A percentile compares a stretch with the other conserved stretches of the same genome.
Conservation (phyloP, 2,329 filamentous ascomycete genomes). For the Apiospora pterosperma region DNA sequence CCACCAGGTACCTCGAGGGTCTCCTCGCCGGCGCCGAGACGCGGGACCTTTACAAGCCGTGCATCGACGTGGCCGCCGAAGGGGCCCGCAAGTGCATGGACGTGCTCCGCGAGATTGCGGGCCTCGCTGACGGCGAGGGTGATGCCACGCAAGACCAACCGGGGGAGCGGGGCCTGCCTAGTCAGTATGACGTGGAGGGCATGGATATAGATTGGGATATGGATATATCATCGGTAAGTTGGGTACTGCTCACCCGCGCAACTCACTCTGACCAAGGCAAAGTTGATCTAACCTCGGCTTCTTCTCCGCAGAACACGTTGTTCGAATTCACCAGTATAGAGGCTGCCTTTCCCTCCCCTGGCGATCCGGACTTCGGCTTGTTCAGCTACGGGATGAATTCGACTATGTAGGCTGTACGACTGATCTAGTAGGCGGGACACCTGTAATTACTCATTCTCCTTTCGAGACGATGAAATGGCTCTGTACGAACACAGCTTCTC, state of each 20-base stretch:
- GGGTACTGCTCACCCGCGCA: not conserved
- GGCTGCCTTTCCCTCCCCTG: not conserved
- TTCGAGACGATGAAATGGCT: not conserved
- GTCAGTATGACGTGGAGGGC: conserved; percentile 24
- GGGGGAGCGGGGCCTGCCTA: conserved; percentile 26
- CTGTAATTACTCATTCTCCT: not conserved
- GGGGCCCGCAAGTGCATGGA: not conserved
- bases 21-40: conserved; percentile 32
- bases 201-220: conserved; percentile 32
- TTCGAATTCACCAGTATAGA: conserved; percentile 21
- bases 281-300: not conserved
- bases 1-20: conserved; percentile 39
- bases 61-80: conserved; percentile 33
- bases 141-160: not conserved
- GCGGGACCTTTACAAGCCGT: conserved; percentile 27
- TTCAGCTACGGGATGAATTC: not conserved
- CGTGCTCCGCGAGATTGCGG: not conserved
- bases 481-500: not conserved
- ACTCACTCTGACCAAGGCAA: no score
- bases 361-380: not conserved
- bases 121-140: conserved; percentile 16
- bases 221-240: conserved; percentile 14
- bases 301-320: conserved; percentile 14
- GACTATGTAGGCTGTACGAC: not conserved
- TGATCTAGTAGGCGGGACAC: not conserved